phyloP scores from a whole-genome alignment of 768 basidiomycete genomes.

The Lyophyllum shimeji region DNA sequence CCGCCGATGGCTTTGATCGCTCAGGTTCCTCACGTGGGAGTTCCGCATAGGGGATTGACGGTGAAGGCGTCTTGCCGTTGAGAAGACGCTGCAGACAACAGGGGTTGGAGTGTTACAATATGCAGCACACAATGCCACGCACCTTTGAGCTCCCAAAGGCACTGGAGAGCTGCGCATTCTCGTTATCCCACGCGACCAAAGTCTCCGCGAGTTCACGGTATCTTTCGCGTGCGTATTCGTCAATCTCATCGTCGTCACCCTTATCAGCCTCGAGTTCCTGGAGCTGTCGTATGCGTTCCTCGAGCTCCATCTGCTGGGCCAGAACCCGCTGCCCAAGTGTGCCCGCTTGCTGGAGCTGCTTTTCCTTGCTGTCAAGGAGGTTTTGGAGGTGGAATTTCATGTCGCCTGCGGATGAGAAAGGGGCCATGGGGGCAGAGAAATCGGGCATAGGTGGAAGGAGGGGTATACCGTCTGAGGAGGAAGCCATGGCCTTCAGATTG shows the following conservation, averaged over 20 bases:
- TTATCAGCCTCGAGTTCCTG: constrained; percentile 70
- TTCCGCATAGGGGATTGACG: constrained; percentile 44
- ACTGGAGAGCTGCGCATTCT: constrained; percentile 75
- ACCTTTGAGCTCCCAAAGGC: constrained; percentile 66
- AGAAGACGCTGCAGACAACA: constrained; percentile 32
- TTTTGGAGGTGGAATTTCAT: constrained; percentile 61
- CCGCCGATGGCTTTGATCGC: constrained; percentile 55
- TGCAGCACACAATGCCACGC: constrained; percentile 22
- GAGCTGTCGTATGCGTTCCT: constrained; percentile 81
- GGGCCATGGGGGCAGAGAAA: constrained; percentile 33
- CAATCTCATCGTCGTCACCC: constrained; percentile 61
- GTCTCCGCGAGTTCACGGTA: constrained; percentile 78
- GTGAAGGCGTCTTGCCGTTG: constrained; percentile 49
- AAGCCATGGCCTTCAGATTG: constrained; percentile 35
- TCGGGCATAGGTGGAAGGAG: constrained; percentile 37
- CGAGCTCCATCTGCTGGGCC: constrained; percentile 90
- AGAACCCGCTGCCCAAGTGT: constrained; percentile 93
- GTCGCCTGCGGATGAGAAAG: constrained; percentile 53
- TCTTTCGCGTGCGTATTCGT: constrained; percentile 66
- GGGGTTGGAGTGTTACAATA: background rate
- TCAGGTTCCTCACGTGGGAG: constrained; percentile 61
- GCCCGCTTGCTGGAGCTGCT: constrained; percentile 89
- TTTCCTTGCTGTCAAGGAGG: constrained; percentile 88
- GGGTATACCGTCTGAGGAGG: constrained; percentile 36
- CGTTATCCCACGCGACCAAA: constrained; percentile 72